Evolutionary conservation across 2,329 filamentous ascomycete species (phyloP).

Genomic region (Pyricularia grisea): DNA sequence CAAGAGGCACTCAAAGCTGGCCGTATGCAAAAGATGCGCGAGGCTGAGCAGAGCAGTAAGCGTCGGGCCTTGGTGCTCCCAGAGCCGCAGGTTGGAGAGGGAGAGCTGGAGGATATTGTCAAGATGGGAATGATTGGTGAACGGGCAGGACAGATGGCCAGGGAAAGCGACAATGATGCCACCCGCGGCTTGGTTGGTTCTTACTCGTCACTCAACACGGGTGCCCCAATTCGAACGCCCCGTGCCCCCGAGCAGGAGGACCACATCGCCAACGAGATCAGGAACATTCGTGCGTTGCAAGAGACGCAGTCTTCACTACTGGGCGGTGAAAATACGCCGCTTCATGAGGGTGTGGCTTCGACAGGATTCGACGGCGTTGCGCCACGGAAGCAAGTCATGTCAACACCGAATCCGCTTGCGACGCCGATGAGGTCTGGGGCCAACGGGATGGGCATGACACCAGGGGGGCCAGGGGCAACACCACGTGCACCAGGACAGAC

Average conservation of each 20-base stretch:
- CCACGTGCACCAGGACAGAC: slow-evolving; percentile 60
- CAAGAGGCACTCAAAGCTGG: slow-evolving; percentile 88
- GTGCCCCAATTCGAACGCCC: slow-evolving; percentile 84
- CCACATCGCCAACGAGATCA: slow-evolving; percentile 91
- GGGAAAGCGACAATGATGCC: slow-evolving; percentile 71
- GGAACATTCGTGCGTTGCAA: slow-evolving; percentile 84
- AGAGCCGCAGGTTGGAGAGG: slow-evolving; percentile 82
- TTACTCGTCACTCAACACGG: slow-evolving; percentile 72
- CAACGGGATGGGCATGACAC: slow-evolving; percentile 59
- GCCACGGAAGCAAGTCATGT: slow-evolving; percentile 67
- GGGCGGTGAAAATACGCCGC: slow-evolving; percentile 85
- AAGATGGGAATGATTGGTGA: slow-evolving; percentile 97
- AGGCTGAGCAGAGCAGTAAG: slow-evolving; percentile 96
- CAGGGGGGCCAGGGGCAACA: slow-evolving; percentile 65
- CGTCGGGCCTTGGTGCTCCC: slow-evolving; percentile 75
- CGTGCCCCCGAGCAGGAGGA: slow-evolving; percentile 88
- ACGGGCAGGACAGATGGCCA: slow-evolving; percentile 66
- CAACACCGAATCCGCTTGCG: slow-evolving; percentile 93
- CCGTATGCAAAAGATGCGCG: slow-evolving; percentile 86
- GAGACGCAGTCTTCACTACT: slow-evolving; percentile 90
- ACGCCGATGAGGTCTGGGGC: slow-evolving; percentile 66
- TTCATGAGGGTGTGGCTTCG: slow-evolving; percentile 71
- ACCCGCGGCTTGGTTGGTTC: slow-evolving; percentile 72
- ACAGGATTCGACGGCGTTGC: slow-evolving; percentile 83
- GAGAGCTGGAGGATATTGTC: slow-evolving; percentile 92